phyloP scores from a whole-genome alignment of 176 grass and related monocot genomes.

The Carex cristatella region DNA sequence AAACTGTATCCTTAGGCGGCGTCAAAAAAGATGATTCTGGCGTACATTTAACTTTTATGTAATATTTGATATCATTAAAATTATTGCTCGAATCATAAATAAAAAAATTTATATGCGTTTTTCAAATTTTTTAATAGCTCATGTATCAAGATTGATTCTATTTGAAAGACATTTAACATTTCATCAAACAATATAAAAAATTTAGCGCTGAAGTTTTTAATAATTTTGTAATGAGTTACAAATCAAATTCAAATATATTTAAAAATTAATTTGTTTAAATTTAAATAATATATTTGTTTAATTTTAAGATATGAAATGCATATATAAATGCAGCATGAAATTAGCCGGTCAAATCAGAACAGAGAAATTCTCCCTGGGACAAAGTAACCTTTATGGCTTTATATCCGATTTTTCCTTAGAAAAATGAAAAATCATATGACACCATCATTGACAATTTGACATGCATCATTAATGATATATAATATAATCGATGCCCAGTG shows the following conservation, averaged over 20 bases:
- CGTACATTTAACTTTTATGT: background rate
- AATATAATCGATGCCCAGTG: background rate
- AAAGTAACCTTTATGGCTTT: background rate
- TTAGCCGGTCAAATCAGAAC: too few relatives aligned
- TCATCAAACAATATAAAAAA: background rate
- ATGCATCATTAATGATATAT: conserved; percentile 5
- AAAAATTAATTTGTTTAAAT: background rate
- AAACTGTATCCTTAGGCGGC: background rate
- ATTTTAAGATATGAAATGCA: too few relatives aligned
- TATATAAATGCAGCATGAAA: too few relatives aligned
- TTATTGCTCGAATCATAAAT: background rate
- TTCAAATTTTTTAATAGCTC: background rate
- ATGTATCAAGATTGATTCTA: background rate
- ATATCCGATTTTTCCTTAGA: background rate
- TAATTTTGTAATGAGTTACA: too few relatives aligned
- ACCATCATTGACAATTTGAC: background rate
- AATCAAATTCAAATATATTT: background rate
- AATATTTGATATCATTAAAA: background rate
- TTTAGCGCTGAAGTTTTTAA: too few relatives aligned
- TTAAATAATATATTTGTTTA: background rate
- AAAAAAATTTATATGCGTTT: background rate
- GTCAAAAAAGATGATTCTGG: background rate
- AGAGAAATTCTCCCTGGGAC: background rate
- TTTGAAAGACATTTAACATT: background rate
- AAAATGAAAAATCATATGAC: conserved; percentile 4